A percentile compares a stretch with the other conserved stretches of the same genome.
These are phyloP conservation scores for Pleurotus cornucopiae DNA, from an alignment of 768 basidiomycete genomes.

Conservation along the genomic window DNA sequence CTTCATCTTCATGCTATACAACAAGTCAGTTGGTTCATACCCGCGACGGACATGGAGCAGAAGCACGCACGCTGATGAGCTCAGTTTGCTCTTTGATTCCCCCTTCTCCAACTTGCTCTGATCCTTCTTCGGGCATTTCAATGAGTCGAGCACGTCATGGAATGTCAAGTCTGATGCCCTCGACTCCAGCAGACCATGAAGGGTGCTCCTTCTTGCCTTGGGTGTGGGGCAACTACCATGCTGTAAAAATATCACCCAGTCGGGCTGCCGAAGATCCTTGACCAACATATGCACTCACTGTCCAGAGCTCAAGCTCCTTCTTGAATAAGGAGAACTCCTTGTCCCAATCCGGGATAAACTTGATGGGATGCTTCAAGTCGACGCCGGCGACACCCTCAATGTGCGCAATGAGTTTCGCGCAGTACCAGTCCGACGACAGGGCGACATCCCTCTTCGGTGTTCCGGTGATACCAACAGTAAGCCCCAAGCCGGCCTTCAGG, in stretches of 20 bases:
- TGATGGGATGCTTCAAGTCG: neutral
- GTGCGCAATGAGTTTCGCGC: neutral
- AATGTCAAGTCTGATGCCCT: neutral
- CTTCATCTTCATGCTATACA: conserved; percentile 1
- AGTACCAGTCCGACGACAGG: neutral
- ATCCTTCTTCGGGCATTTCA: conserved; percentile 1
- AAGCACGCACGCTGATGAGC: neutral
- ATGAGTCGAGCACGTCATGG: neutral
- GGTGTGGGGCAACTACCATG: neutral
- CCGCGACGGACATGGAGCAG: no score
- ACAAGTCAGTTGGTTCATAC: neutral
- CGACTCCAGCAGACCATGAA: neutral
- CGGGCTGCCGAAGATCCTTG: no score
- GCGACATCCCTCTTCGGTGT: neutral
- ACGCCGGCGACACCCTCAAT: neutral
- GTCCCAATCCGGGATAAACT: neutral
- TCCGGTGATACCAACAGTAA: neutral
- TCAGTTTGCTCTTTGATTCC: neutral
- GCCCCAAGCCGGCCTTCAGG: neutral
- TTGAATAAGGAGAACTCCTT: neutral
- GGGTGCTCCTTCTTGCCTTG: neutral
- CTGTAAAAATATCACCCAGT: neutral
- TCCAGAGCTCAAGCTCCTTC: conserved; percentile 1
- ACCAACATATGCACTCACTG: neutral
- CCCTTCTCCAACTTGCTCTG: neutral